Evolutionary conservation across 495 filamentous ascomycete species (phyloP).

Genomic region (Xylaria venustula): DNA sequence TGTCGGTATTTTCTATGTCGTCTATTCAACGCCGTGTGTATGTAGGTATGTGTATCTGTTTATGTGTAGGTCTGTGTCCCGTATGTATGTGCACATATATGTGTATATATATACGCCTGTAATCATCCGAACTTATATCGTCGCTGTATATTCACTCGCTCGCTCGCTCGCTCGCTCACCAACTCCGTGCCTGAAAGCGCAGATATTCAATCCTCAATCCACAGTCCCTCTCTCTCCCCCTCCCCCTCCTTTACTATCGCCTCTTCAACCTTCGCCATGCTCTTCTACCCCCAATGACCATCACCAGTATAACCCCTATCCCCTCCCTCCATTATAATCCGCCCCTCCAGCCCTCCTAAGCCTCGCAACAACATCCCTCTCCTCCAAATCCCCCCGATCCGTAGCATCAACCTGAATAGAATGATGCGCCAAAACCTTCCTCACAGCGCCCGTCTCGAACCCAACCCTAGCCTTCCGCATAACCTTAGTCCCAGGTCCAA

Average conservation of each 20-base stretch:
- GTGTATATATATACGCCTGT: slow-evolving; percentile 10
- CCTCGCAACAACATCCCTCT: slow-evolving; percentile 50
- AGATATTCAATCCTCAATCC: no score
- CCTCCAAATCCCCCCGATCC: slow-evolving; percentile 51
- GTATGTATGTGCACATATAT: not conserved
- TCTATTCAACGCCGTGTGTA: slow-evolving; percentile 20
- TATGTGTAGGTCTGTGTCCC: slow-evolving; percentile 5
- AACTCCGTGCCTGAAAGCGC: slow-evolving; percentile 1
- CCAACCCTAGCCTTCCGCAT: slow-evolving; percentile 60
- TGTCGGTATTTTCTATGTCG: not conserved
- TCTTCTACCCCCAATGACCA: not conserved
- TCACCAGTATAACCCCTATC: slow-evolving; percentile 25
- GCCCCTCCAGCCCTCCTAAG: slow-evolving; percentile 57
- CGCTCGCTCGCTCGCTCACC: slow-evolving; percentile 2
- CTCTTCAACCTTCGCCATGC: not conserved
- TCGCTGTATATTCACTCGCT: slow-evolving; percentile 1
- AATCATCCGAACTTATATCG: not conserved
- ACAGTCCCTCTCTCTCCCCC: not conserved
- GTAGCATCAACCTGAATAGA: slow-evolving; percentile 52
- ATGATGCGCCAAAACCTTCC: slow-evolving; percentile 53
- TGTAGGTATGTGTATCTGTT: not conserved
- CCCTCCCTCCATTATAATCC: slow-evolving; percentile 59
- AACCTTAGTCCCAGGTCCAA: slow-evolving; percentile 52
- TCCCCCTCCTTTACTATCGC: not conserved
- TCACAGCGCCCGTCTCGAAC: slow-evolving; percentile 57